Percentiles rank a stretch among this genome's conserved stretches.
phyloP scores from a whole-genome alignment of 2,329 filamentous ascomycete genomes.

The Cercospora sp. region DNA sequence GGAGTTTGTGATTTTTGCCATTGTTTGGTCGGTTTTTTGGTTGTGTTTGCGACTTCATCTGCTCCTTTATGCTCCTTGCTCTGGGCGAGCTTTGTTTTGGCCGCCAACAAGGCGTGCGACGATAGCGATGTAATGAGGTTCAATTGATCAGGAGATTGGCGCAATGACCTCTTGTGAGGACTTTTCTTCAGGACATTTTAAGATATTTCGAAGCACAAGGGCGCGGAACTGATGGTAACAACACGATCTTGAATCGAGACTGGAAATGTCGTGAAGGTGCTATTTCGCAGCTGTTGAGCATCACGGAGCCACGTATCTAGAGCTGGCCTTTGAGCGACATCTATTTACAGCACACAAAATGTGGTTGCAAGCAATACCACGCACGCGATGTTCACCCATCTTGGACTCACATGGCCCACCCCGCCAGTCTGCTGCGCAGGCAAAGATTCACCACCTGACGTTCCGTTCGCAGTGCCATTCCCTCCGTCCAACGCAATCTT shows the following conservation, averaged over 20 bases:
- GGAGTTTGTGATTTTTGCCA: not conserved
- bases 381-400: not conserved
- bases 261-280: not conserved
- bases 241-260: no score
- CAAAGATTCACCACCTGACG: not conserved
- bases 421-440: conserved; percentile 13
- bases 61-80: not conserved
- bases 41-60: not conserved
- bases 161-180: no score
- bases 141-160: not conserved
- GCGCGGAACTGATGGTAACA: no score
- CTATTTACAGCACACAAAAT: conserved; percentile 11
- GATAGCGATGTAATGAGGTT: not conserved
- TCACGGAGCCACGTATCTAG: not conserved
- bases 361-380: not conserved
- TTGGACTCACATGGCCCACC: not conserved
- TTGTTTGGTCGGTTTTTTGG: not conserved
- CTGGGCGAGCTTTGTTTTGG: not conserved
- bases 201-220: no score
- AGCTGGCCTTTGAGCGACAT: not conserved
- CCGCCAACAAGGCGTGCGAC: not conserved
- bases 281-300: not conserved
- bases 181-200: no score
- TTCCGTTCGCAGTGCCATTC: conserved; percentile 2
- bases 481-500: conserved; percentile 39